Evolutionary conservation across 768 basidiomycete species (phyloP).

Genomic region (Leccinum imitatum): DNA sequence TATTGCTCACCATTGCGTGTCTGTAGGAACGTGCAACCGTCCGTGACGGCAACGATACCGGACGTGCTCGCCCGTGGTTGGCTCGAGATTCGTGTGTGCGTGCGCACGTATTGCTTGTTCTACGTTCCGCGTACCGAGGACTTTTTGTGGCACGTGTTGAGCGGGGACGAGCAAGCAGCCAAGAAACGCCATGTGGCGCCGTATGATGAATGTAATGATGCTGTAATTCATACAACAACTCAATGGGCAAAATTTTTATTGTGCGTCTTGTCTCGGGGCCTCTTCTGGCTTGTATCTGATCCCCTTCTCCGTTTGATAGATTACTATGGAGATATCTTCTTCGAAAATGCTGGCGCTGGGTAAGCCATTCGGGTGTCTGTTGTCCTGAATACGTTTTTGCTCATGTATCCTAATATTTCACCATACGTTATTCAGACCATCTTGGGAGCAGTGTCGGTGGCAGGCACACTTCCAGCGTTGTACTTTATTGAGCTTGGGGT

Average conservation of each 20-base stretch:
- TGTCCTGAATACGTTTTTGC: background rate
- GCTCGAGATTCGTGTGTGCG: slow-evolving; percentile 81
- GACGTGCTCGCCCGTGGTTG: slow-evolving; percentile 53
- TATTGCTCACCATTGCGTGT: background rate
- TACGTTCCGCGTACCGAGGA: slow-evolving; percentile 29
- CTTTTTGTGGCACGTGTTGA: slow-evolving; percentile 16
- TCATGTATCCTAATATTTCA: slow-evolving; percentile 40
- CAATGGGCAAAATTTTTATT: slow-evolving; percentile 81
- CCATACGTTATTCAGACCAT: slow-evolving; percentile 77
- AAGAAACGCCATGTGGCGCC: slow-evolving; percentile 66
- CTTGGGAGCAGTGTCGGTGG: slow-evolving; percentile 72
- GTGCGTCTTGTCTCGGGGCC: slow-evolving; percentile 36
- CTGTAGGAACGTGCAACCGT: slow-evolving; percentile 23
- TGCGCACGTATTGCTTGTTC: slow-evolving; percentile 27
- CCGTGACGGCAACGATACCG: slow-evolving; percentile 32
- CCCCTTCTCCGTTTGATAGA: slow-evolving; percentile 39
- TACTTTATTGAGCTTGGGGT: slow-evolving; percentile 72
- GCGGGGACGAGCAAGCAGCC: slow-evolving; percentile 24
- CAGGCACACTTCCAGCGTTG: slow-evolving; percentile 69
- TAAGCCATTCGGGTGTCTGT: slow-evolving; percentile 26
- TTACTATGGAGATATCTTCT: slow-evolving; percentile 81
- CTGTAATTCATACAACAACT: slow-evolving; percentile 79
- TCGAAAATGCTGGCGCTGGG: slow-evolving; percentile 68
- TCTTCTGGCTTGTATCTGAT: background rate
- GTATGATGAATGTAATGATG: slow-evolving; percentile 82